These are phyloP conservation scores for Sphaerulina musiva DNA, from an alignment of 2,329 filamentous ascomycete genomes.

Conservation along the genomic window DNA sequence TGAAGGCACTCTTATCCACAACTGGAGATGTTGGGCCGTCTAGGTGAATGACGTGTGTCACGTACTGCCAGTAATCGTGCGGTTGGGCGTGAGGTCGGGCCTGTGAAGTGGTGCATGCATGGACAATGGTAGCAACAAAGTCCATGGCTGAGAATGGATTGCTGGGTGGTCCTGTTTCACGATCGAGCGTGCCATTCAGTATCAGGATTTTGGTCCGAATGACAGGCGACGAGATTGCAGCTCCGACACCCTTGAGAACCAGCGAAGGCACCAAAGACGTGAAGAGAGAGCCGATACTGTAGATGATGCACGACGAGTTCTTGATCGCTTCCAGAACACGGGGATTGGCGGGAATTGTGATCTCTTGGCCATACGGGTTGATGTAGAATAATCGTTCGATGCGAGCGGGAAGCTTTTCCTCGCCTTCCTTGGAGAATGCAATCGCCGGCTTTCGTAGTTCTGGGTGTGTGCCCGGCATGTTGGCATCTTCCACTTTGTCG, in stretches of 20 bases:
- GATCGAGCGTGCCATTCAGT: conserved; percentile 74
- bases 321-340: conserved; percentile 65
- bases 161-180: conserved; percentile 70
- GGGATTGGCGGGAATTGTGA: conserved; percentile 74
- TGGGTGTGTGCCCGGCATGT: conserved; percentile 72
- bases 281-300: conserved; percentile 90
- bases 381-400: conserved; percentile 93
- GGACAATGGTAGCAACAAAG: conserved; percentile 73
- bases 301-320: conserved; percentile 64
- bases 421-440: conserved; percentile 66
- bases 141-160: conserved; percentile 66
- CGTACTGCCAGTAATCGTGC: conserved; percentile 58
- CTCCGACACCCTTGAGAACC: conserved; percentile 68
- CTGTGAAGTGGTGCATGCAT: conserved; percentile 64
- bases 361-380: conserved; percentile 97
- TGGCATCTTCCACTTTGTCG: conserved; percentile 69
- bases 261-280: conserved; percentile 81
- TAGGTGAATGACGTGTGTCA: conserved; percentile 78
- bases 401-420: conserved; percentile 67
- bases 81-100: conserved; percentile 31
- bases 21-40: conserved; percentile 63
- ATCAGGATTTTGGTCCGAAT: conserved; percentile 71
- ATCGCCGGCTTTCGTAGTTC: conserved; percentile 76
- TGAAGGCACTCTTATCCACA: conserved; percentile 61
- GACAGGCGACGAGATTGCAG: conserved; percentile 47